Conservation (phyloP, 2,329 filamentous ascomycete species). For the Exophiala lecanii-corni region DNA sequence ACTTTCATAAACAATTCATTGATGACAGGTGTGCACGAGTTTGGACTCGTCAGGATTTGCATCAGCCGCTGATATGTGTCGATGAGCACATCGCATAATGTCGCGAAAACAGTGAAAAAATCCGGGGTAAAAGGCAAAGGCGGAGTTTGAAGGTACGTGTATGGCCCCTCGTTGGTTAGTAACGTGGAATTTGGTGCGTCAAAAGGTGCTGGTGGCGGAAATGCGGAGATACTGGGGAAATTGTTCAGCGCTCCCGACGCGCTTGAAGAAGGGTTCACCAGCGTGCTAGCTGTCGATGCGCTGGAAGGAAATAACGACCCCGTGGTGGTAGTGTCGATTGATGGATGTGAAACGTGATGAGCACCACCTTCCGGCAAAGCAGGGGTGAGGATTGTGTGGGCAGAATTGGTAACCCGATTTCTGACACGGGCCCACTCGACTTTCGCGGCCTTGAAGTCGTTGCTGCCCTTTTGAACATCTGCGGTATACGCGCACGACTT, state of each 20-base stretch:
- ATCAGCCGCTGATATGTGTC: slow-evolving; percentile 83
- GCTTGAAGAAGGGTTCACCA: slow-evolving; percentile 21
- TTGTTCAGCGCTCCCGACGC: slow-evolving; percentile 36
- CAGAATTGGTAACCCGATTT: slow-evolving; percentile 52
- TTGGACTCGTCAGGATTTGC: slow-evolving; percentile 67
- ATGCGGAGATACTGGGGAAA: slow-evolving; percentile 38
- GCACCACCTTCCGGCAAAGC: slow-evolving; percentile 15
- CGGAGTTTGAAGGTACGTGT: slow-evolving; percentile 83
- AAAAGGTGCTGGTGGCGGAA: slow-evolving; percentile 53
- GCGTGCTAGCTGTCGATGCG: slow-evolving; percentile 32
- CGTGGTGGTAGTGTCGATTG: slow-evolving; percentile 42
- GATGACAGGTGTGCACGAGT: slow-evolving; percentile 64
- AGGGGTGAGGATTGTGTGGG: slow-evolving; percentile 16
- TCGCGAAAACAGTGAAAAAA: slow-evolving; percentile 94
- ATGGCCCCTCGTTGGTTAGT: slow-evolving; percentile 38
- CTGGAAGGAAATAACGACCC: slow-evolving; percentile 37
- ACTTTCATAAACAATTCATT: slow-evolving; percentile 87
- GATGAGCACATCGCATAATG: slow-evolving; percentile 89
- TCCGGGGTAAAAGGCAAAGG: slow-evolving; percentile 92
- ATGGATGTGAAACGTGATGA: slow-evolving; percentile 21
- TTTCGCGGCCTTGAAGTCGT: slow-evolving; percentile 50
- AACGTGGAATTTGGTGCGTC: slow-evolving; percentile 25
- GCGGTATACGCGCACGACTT: slow-evolving; percentile 71
- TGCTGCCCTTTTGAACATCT: slow-evolving; percentile 70
- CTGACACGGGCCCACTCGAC: slow-evolving; percentile 46